These are phyloP conservation scores for Gymnopus androsaceus DNA, from an alignment of 1,284 basidiomycete genomes.

Conservation along the genomic window DNA sequence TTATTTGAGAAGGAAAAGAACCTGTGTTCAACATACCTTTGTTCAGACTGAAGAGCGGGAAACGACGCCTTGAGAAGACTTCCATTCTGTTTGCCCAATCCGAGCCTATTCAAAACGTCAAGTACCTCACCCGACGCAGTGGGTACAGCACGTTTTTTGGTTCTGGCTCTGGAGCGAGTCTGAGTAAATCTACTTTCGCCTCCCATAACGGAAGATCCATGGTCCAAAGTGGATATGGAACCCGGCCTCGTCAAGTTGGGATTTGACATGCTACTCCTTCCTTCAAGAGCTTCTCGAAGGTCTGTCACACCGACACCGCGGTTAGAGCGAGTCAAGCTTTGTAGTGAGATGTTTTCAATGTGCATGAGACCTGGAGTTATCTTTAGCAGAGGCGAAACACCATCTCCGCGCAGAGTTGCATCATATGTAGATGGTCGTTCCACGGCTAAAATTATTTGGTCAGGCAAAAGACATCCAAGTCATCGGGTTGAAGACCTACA, in stretches of 20 bases:
- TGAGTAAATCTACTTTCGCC: slow-evolving; percentile 47
- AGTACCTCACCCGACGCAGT: slow-evolving; percentile 70
- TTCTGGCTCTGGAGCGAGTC: slow-evolving; percentile 55
- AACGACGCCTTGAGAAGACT: slow-evolving; percentile 71
- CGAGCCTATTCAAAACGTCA: slow-evolving; percentile 75
- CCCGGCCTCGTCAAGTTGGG: slow-evolving; percentile 62
- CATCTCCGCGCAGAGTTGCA: slow-evolving; percentile 57
- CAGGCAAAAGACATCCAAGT: background rate
- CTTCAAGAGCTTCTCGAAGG: slow-evolving; percentile 83
- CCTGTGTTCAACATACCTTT: slow-evolving; percentile 1
- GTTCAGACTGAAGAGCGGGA: slow-evolving; percentile 38
- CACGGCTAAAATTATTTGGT: slow-evolving; percentile 42
- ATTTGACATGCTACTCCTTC: slow-evolving; percentile 78
- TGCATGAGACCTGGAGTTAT: slow-evolving; percentile 85
- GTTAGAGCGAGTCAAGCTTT: slow-evolving; percentile 73
- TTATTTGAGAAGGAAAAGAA: background rate
- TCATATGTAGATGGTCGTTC: slow-evolving; percentile 64
- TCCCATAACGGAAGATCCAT: slow-evolving; percentile 51
- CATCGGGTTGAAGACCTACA: slow-evolving; percentile 53
- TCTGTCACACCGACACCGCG: slow-evolving; percentile 83
- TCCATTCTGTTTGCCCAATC: slow-evolving; percentile 71
- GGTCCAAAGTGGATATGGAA: slow-evolving; percentile 76
- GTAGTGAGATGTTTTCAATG: slow-evolving; percentile 83
- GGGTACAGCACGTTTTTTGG: slow-evolving; percentile 52
- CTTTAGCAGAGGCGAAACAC: slow-evolving; percentile 70